Conservation (phyloP, 495 filamentous ascomycete genomes). For the Talaromyces borbonicus region DNA sequence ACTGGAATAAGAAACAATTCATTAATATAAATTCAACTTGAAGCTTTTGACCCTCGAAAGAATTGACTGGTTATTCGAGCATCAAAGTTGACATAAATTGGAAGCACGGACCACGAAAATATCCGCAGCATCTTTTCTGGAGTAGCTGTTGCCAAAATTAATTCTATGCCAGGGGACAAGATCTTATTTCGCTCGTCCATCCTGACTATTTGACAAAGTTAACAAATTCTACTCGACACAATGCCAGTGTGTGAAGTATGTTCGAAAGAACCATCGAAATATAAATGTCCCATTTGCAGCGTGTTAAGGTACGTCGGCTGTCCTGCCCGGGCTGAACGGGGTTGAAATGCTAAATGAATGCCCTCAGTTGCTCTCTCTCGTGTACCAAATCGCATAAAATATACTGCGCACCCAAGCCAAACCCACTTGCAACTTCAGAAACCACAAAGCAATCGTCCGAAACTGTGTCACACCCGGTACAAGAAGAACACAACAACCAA, state of each 20-base stretch:
- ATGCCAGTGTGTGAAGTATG: constrained; percentile 46
- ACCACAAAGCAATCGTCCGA: constrained; percentile 2
- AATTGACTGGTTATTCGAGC: too few relatives aligned
- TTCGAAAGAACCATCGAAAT: constrained; percentile 44
- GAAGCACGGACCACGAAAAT: constrained; percentile 4
- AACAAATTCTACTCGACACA: constrained; percentile 10
- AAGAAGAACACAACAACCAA: constrained; percentile 9
- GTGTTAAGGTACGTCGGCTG: constrained; percentile 45
- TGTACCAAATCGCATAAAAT: constrained; percentile 58
- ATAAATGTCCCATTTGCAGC: constrained; percentile 56
- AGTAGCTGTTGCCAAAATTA: too few relatives aligned
- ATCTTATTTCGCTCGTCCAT: too few relatives aligned
- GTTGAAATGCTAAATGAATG: not conserved
- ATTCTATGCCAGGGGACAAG: too few relatives aligned
- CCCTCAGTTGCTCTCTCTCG: constrained; percentile 53
- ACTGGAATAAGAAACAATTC: too few relatives aligned
- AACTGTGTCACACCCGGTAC: constrained; percentile 5
- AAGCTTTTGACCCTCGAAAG: too few relatives aligned
- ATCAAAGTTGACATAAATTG: too few relatives aligned
- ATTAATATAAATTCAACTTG: too few relatives aligned
- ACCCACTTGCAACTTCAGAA: constrained; percentile 5
- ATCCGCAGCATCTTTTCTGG: too few relatives aligned
- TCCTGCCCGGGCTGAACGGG: not conserved
- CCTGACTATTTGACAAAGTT: too few relatives aligned
- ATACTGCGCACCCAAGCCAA: constrained; percentile 32